Evolutionary conservation across 2,329 filamentous ascomycete genomes (phyloP).

Genomic region (Phyllosticta ampelicida): DNA sequence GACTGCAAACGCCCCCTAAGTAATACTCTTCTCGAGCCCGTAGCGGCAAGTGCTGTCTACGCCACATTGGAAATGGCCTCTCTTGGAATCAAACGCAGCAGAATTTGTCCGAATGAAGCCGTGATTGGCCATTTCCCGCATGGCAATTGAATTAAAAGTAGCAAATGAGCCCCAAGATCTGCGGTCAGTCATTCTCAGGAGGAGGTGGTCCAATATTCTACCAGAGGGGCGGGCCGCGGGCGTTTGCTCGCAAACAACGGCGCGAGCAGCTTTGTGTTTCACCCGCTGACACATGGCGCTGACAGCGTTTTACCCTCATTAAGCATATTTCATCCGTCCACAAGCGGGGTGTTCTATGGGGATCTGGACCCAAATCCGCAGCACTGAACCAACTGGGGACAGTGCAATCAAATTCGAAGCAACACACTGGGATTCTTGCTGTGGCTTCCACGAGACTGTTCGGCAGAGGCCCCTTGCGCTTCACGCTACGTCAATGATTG

Average conservation of each 20-base stretch:
- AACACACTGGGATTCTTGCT: not conserved
- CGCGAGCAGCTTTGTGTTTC: conserved; percentile 4
- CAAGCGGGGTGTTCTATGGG: conserved; percentile 4
- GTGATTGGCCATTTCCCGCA: not conserved
- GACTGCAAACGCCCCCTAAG: conserved; percentile 1
- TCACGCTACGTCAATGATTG: not conserved
- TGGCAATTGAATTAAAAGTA: not conserved
- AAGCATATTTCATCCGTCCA: conserved; percentile 9
- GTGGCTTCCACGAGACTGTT: not conserved
- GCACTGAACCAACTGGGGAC: conserved; percentile 3
- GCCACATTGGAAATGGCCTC: conserved; percentile 3
- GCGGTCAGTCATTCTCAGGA: not conserved
- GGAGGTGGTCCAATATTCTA: not conserved
- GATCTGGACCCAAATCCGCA: conserved; percentile 9
- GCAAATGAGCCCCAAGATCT: not conserved
- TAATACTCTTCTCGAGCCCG: conserved; percentile 7
- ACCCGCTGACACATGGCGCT: conserved; percentile 7
- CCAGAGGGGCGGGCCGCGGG: not conserved
- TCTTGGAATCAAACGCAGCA: conserved; percentile 7
- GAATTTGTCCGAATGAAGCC: not conserved
- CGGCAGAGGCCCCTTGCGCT: not conserved
- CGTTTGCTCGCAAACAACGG: not conserved
- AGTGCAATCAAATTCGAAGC: not conserved
- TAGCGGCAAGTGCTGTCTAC: conserved; percentile 5
- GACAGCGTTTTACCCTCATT: conserved; percentile 4